A percentile compares a stretch with the other conserved stretches of the same genome.
Conservation (phyloP, 1,284 basidiomycete genomes). For the Athelia sp. region DNA sequence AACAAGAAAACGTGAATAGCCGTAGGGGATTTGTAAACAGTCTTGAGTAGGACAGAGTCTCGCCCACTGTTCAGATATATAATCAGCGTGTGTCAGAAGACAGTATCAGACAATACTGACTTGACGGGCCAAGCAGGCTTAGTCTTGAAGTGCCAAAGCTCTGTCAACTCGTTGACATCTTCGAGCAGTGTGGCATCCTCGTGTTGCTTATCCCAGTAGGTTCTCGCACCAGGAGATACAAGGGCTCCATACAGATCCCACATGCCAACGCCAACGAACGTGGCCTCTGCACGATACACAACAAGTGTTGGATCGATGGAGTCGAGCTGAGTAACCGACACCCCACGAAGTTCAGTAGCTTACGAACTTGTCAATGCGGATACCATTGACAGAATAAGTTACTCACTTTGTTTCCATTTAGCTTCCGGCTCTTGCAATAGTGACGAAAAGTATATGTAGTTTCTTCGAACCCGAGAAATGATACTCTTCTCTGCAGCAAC, state of each 20-base stretch:
- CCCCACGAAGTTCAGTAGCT: constrained; percentile 84
- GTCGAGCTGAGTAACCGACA: constrained; percentile 92
- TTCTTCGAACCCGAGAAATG: constrained; percentile 79
- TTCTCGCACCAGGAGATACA: constrained; percentile 75
- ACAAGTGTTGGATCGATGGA: constrained; percentile 97
- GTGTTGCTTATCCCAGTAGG: constrained; percentile 88
- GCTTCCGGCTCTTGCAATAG: constrained; percentile 96
- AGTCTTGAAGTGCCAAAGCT: constrained; percentile 87
- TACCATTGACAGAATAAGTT: constrained; percentile 5
- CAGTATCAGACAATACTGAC: constrained; percentile 42
- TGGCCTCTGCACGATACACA: constrained; percentile 95
- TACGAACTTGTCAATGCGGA: constrained; percentile 11
- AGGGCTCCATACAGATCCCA: constrained; percentile 96
- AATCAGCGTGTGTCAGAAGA: constrained; percentile 7
- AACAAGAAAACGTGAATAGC: constrained; percentile 96
- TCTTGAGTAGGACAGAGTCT: constrained; percentile 88
- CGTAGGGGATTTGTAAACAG: constrained; percentile 94
- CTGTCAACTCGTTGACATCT: constrained; percentile 89
- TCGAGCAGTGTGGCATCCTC: constrained; percentile 85
- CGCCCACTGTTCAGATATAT: constrained; percentile 56
- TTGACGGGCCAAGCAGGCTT: constrained; percentile 90
- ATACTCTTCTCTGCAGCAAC: constrained; percentile 73
- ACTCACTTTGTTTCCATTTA: constrained; percentile 87
- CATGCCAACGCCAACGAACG: constrained; percentile 92
- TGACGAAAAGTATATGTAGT: constrained; percentile 98